Evolutionary conservation across 306 rosid species (phyloP).

Genomic region (Cucurbita argyrosperma): DNA sequence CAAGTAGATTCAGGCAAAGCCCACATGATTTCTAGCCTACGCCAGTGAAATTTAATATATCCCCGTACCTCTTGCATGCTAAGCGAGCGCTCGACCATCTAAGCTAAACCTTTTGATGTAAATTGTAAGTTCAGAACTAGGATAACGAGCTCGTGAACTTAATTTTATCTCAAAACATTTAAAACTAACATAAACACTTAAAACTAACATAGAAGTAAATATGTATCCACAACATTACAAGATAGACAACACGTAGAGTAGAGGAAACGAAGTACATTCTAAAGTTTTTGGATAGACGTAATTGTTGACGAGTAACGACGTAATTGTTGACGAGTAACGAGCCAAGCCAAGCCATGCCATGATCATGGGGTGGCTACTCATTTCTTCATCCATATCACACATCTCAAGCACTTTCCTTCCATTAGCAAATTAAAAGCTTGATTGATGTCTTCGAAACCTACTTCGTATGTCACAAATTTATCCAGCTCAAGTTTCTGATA

Average conservation of each 20-base stretch:
- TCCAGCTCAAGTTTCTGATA: constrained; percentile 58
- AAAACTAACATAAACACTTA: background rate
- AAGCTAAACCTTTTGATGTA: too few relatives aligned
- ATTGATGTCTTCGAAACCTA: constrained; percentile 54
- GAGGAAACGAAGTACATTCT: background rate
- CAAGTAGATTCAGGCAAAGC: too few relatives aligned
- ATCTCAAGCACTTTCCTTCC: constrained; percentile 22
- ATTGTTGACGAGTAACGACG: background rate
- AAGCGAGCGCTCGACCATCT: too few relatives aligned
- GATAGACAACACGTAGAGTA: background rate
- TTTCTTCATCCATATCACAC: constrained; percentile 7
- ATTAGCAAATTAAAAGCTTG: constrained; percentile 56
- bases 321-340: background rate
- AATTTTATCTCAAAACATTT: too few relatives aligned
- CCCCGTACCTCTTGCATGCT: too few relatives aligned
- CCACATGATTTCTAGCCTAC: too few relatives aligned
- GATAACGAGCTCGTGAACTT: too few relatives aligned
- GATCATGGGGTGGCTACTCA: background rate
- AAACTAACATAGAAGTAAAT: background rate
- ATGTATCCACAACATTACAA: background rate
- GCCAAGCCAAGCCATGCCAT: background rate
- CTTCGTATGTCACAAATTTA: constrained; percentile 58
- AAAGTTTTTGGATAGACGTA: background rate
- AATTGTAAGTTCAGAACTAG: too few relatives aligned
- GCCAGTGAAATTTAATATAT: too few relatives aligned